phyloP scores from a whole-genome alignment of 495 filamentous ascomycete species.

The Sphaerosporella brunnea region DNA sequence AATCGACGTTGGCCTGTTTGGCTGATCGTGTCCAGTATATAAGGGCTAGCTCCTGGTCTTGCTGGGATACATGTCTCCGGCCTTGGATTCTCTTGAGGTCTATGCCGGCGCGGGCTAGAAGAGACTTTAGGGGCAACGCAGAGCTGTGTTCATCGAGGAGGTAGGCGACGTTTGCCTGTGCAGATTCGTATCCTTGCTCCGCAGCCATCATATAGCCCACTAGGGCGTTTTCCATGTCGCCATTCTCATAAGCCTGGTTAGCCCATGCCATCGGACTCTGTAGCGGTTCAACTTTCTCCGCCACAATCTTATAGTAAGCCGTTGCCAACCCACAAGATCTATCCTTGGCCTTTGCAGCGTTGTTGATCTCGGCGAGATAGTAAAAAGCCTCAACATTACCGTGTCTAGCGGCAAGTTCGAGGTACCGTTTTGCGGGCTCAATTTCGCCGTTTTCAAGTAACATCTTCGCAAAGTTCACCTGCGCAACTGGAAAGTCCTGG shows the following conservation, averaged over 20 bases:
- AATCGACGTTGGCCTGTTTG: conserved; percentile 84
- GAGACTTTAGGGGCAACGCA: conserved; percentile 32
- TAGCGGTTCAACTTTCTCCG: conserved; percentile 70
- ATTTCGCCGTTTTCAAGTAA: conserved; percentile 81
- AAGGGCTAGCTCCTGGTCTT: conserved; percentile 42
- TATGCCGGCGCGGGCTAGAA: neutral
- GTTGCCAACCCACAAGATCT: conserved; percentile 65
- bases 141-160: conserved; percentile 69
- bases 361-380: conserved; percentile 78
- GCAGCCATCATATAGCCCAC: conserved; percentile 79
- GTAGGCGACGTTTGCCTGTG: conserved; percentile 86
- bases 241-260: conserved; percentile 63
- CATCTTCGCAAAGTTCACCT: conserved; percentile 66
- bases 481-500: conserved; percentile 64
- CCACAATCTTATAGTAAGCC: conserved; percentile 84
- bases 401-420: conserved; percentile 80
- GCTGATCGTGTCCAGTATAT: conserved; percentile 95
- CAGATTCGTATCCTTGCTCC: conserved; percentile 87
- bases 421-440: conserved; percentile 57
- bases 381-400: conserved; percentile 87
- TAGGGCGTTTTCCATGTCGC: conserved; percentile 73
- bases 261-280: conserved; percentile 75
- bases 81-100: neutral
- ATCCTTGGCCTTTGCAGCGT: conserved; percentile 63
- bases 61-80: neutral